Base-by-base conservation (phyloP, 2,329 filamentous ascomycete genomes). In the Neobulgaria alba region DNA sequence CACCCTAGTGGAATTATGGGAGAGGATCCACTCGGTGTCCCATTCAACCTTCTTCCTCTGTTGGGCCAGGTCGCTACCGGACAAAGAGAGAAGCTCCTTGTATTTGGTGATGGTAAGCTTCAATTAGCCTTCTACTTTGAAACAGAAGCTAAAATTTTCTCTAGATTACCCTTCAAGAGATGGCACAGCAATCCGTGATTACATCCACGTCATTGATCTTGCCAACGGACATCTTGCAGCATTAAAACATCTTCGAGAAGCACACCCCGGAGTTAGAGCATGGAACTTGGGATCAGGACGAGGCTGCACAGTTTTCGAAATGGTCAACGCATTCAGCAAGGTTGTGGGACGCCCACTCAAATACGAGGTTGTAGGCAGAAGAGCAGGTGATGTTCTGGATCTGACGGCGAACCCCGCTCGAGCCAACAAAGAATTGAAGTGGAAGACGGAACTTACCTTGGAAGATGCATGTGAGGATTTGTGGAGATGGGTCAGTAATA, bases 1-100 rank as follows among this genome's bases (percentile, higher is more conserved):
- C 92, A 98, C 66, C 92, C 93, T 35, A 90, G 79, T 57, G 93
- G 92, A 42, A 79, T 98, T 64, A 95, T 98, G 88, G 92, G 92
- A 54, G 92, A 98, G 69, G 92, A 98, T 65, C 92, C 92, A 33
- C 82, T 94, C 63, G 92, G 92, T 45, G 78, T 95, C 16, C 92
- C 92, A 1, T 96, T 87, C 74, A 98, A 98, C 70, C 73, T 98
- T 49, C 78, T 98, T 32, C 92, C 92, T 14, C 73, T 98, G 45
- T 77, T 98, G 17, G 92, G 90, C 41, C 89, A 96, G 69, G 92
- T 98, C 33, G 92, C 92, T 10, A 93, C 92, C 20, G 92, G 92
- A 55, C 88, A 95, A 61, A 78, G 90, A 51, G 85, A 94, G 59
- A 95, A 95, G 72, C 73, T 98, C 38, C 68, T 95, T 45, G 88